Evolutionary conservation across 768 basidiomycete species (phyloP).

Genomic region (Ephemerocybe angulata): DNA sequence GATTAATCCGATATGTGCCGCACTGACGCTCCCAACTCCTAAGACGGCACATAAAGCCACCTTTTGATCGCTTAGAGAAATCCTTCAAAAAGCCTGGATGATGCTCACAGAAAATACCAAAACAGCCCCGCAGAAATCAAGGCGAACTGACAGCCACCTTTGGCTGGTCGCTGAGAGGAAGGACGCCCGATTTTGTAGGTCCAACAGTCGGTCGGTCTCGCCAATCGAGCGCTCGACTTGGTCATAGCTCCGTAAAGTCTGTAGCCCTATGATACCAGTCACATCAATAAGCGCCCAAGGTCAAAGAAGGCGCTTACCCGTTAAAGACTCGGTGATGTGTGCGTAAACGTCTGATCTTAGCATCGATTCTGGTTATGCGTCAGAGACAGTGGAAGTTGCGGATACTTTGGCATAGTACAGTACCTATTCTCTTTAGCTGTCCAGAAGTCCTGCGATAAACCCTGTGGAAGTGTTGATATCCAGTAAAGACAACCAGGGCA

Average conservation of each 20-base stretch:
- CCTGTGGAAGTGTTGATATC: constrained; percentile 60
- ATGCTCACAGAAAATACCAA: constrained; percentile 48
- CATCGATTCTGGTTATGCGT: constrained; percentile 56
- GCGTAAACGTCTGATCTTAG: constrained; percentile 72
- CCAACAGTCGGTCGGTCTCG: constrained; percentile 62
- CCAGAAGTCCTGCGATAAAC: constrained; percentile 71
- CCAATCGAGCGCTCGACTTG: constrained; percentile 55
- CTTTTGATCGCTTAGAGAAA: constrained; percentile 23
- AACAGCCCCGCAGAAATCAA: constrained; percentile 65
- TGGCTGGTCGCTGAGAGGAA: constrained; percentile 65
- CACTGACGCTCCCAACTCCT: constrained; percentile 52
- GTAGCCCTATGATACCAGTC: constrained; percentile 34
- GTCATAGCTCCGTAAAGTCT: constrained; percentile 72
- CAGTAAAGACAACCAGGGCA: constrained; percentile 47
- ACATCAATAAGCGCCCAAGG: not conserved
- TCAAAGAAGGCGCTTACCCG: constrained; percentile 29
- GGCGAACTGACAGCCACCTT: constrained; percentile 67
- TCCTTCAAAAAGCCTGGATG: not conserved
- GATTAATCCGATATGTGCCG: constrained; percentile 71
- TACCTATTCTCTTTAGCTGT: constrained; percentile 58
- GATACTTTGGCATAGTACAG: not conserved
- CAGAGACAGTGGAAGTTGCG: not conserved
- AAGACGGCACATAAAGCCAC: constrained; percentile 64
- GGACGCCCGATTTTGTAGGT: constrained; percentile 71
- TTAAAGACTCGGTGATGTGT: constrained; percentile 73